Evolutionary conservation across 2,329 filamentous ascomycete species (phyloP).

Genomic region (Neopestalotiopsis sp.): DNA sequence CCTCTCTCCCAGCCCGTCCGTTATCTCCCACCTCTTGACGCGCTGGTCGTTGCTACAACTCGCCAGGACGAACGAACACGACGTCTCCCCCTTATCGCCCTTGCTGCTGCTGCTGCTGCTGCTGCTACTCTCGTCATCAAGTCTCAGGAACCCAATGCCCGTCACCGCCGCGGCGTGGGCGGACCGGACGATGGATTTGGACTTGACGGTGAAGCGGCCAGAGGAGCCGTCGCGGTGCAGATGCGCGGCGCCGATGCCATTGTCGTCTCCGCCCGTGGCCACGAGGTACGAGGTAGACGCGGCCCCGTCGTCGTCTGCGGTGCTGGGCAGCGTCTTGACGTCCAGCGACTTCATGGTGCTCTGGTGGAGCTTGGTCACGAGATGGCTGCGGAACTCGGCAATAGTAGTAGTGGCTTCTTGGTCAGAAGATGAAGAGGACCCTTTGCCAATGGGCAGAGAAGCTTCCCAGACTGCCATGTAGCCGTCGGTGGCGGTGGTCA

Average conservation of each 20-base stretch:
- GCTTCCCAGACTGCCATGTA: conserved; percentile 66
- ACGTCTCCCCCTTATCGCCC: too few relatives aligned
- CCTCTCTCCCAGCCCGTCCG: conserved; percentile 21
- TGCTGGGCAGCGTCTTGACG: conserved; percentile 30
- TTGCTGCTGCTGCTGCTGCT: too few relatives aligned
- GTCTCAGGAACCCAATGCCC: conserved; percentile 48
- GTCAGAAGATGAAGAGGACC: background rate
- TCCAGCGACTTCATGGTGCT: conserved; percentile 76
- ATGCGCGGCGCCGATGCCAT: conserved; percentile 63
- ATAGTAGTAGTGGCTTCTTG: background rate
- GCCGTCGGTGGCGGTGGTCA: conserved; percentile 84
- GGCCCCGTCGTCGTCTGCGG: conserved; percentile 29
- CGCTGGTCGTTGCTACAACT: conserved; percentile 66
- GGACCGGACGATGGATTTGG: conserved; percentile 47
- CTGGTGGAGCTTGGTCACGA: conserved; percentile 68
- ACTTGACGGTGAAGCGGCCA: conserved; percentile 21
- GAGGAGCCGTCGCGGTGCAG: conserved; percentile 25
- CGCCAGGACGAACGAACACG: conserved; percentile 34
- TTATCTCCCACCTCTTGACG: conserved; percentile 58
- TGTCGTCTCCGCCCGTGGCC: conserved; percentile 87
- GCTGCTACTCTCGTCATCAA: background rate
- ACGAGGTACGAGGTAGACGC: conserved; percentile 50
- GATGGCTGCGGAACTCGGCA: conserved; percentile 31
- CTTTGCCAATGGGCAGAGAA: conserved; percentile 10
- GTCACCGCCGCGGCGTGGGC: conserved; percentile 79